These are phyloP conservation scores for Aquilaria sinensis DNA, from an alignment of 345 rosid genomes.

Conservation along the genomic window DNA sequence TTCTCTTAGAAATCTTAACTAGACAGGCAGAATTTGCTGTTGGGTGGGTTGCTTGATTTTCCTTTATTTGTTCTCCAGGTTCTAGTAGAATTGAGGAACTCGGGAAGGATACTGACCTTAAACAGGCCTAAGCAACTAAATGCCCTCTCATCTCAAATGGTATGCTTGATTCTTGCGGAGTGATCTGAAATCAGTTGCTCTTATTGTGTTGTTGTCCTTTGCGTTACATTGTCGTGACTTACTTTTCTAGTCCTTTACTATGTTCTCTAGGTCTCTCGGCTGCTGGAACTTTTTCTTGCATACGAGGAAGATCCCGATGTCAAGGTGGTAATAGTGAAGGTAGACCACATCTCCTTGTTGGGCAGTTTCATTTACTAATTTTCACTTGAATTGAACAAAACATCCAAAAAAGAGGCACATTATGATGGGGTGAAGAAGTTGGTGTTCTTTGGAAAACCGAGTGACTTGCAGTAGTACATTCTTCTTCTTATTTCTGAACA, in stretches of 20 bases:
- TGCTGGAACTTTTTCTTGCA: conserved; percentile 50
- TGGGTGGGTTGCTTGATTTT: neutral
- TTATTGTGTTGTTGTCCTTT: neutral
- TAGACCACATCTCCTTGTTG: conserved; percentile 2
- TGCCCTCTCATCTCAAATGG: conserved; percentile 60
- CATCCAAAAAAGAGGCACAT: too few species aligned
- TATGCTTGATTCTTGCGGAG: conserved; percentile 9
- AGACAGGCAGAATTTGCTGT: neutral
- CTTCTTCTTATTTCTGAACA: too few species aligned
- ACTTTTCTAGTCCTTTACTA: neutral
- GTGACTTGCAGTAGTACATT: too few species aligned
- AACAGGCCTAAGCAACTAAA: conserved; percentile 75
- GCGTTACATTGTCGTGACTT: neutral
- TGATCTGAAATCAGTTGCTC: neutral
- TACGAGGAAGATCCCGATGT: conserved; percentile 55
- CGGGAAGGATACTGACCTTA: conserved; percentile 44
- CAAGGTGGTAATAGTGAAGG: conserved; percentile 69
- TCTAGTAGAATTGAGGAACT: conserved; percentile 48
- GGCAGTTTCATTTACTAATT: neutral
- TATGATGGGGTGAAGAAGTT: too few species aligned
- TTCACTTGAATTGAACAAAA: too few species aligned
- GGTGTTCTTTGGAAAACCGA: too few species aligned
- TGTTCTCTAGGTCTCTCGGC: conserved; percentile 39
- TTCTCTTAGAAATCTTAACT: neutral
- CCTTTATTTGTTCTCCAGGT: conserved; percentile 27